A percentile compares a stretch with the other conserved stretches of the same genome.
Conservation (phyloP, 169 alveolate genomes). For the Theileria orientalis region DNA sequence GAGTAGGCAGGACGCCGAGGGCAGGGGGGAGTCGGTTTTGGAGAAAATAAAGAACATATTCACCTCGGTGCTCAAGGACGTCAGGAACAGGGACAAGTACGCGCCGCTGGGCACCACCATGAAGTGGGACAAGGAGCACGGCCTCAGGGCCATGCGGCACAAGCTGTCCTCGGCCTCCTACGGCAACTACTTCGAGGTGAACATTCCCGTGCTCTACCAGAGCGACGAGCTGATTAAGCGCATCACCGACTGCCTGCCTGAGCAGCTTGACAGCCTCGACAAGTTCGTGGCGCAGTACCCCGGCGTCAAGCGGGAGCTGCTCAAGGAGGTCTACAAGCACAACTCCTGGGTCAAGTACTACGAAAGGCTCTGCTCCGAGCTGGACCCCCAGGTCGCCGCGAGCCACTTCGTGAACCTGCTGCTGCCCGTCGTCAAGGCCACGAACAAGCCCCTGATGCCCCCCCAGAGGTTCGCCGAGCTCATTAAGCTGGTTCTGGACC, state of each 20-base stretch:
- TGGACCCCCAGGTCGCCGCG: conserved; percentile 48
- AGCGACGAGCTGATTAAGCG: conserved; percentile 10
- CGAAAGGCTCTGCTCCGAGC: conserved; percentile 2
- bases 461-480: conserved; percentile 36
- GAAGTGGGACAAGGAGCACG: conserved; percentile 36
- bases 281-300: conserved; percentile 25
- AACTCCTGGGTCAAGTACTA: conserved; percentile 9
- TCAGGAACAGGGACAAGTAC: neutral
- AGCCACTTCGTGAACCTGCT: conserved; percentile 52
- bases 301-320: conserved; percentile 22
- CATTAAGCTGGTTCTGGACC: conserved; percentile 13
- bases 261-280: neutral
- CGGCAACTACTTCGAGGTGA: conserved; percentile 37
- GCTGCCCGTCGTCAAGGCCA: conserved; percentile 16
- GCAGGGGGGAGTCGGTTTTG: neutral
- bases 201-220: conserved; percentile 42
- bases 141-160: conserved; percentile 20
- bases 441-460: neutral
- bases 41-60: conserved; percentile 1
- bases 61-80: neutral
- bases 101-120: conserved; percentile 32
- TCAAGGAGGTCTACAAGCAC: conserved; percentile 31
- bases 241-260: conserved; percentile 16
- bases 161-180: conserved; percentile 22
- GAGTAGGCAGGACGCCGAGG: neutral